These are phyloP conservation scores for Suillus subaureus DNA, from an alignment of 768 basidiomycete genomes.

Conservation along the genomic window DNA sequence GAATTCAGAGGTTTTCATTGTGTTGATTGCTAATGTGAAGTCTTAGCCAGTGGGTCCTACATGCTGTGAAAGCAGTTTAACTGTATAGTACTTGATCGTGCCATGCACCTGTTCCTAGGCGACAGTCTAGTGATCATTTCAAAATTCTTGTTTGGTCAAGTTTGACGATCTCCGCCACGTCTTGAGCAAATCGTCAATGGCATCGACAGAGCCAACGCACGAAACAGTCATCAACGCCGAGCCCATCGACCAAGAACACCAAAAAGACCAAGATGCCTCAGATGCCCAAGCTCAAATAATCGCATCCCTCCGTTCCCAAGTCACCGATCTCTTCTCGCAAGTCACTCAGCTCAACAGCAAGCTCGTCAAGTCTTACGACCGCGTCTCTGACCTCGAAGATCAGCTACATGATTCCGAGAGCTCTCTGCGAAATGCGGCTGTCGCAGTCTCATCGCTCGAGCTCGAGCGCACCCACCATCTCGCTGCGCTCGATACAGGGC, in stretches of 20 bases:
- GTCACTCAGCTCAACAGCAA: constrained; percentile 90
- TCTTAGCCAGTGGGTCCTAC: background rate
- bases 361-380: constrained; percentile 89
- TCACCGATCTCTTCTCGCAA: constrained; percentile 87
- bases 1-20: background rate
- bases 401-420: constrained; percentile 70
- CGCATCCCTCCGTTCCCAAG: constrained; percentile 73
- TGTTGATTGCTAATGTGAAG: background rate
- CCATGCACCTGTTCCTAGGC: background rate
- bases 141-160: constrained; percentile 4
- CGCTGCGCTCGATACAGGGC: constrained; percentile 85
- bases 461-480: constrained; percentile 86
- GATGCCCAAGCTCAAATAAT: constrained; percentile 87
- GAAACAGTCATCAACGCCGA: constrained; percentile 17
- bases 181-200: constrained; percentile 7
- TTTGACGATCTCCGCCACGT: background rate
- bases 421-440: constrained; percentile 57
- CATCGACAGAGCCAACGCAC: background rate
- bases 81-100: background rate
- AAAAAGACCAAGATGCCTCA: constrained; percentile 36
- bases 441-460: constrained; percentile 80
- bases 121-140: too few relatives aligned
- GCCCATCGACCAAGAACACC: constrained; percentile 7
- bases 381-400: constrained; percentile 92
- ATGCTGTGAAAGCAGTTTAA: background rate